Base-by-base conservation (phyloP, 2,329 filamentous ascomycete genomes). In the Penicillium sp. region DNA sequence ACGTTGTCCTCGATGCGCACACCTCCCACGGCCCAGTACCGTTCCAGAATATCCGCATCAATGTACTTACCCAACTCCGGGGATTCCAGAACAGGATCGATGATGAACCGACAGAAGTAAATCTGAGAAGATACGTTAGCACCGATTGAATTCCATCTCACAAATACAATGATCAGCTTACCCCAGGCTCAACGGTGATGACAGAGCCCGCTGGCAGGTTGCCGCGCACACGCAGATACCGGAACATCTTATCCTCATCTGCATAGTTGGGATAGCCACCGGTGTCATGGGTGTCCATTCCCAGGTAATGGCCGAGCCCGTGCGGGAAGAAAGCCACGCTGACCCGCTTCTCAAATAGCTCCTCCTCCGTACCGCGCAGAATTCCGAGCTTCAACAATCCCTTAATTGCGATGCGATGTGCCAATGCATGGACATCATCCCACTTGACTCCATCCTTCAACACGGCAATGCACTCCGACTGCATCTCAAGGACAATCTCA, bases 1-100 rank as follows among this genome's bases (percentile, higher is more conserved):
- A 98, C 83, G 72, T 93, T 90, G 70, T 98, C 92, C 77, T 99
- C 95, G 59, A 98, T 96, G 47, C 95, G 84, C 26, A 96, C 91
- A 33, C 95, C 95, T 16, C 93, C 95, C 1, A 98, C 91, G 52
- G 88, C 84, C 87, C 92, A 93, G 75, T 95, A 97, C 65, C 84
- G 84, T 13, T 91, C 82, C 39, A 97, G 75, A 1, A 93, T 89
- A 21, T 81, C 76, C 41, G 80, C 78, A 69, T 96, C 86, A 67
- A 97, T 96, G 69, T 86, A 96, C 68, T 88, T 86, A 53, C 84
- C 82, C 68, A 93, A 86, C 48, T 85, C 83, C 0, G 89, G 85
- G 62, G 92, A 86, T 48, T 86, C 81, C 13, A 96, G 79, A 70
- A 89, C 95, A 0, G 91, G 90, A 45, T 88, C 84, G 59, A 97